These are phyloP conservation scores for Metschnikowia lochheadii DNA, from an alignment of 805 yeast species.

Conservation along the genomic window DNA sequence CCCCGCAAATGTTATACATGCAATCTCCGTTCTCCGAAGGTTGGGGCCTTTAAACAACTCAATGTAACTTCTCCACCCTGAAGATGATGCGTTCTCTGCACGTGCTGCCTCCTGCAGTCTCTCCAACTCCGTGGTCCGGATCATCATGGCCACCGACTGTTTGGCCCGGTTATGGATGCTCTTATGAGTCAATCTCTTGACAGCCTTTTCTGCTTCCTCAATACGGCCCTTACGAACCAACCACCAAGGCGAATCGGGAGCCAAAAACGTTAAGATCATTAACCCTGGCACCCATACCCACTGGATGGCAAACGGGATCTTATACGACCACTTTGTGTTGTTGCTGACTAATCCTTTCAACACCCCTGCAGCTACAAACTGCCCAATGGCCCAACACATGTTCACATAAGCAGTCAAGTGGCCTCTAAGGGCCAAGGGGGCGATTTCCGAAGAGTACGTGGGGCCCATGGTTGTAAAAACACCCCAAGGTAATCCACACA, in stretches of 20 bases:
- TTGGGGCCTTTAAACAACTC: conserved; percentile 6
- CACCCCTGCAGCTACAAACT: conserved; percentile 51
- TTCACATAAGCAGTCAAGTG: conserved; percentile 49
- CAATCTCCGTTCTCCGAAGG: conserved; percentile 9
- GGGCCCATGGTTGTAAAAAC: conserved; percentile 48
- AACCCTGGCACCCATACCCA: conserved; percentile 58
- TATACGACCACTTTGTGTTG: conserved; percentile 36
- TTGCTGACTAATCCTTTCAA: conserved; percentile 31
- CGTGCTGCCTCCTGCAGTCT: conserved; percentile 25
- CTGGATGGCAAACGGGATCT: conserved; percentile 55
- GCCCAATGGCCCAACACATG: conserved; percentile 55
- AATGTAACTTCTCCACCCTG: conserved; percentile 24
- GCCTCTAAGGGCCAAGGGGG: conserved; percentile 48
- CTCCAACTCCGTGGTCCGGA: conserved; percentile 31
- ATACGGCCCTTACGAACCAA: conserved; percentile 38
- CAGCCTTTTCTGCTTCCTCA: conserved; percentile 38
- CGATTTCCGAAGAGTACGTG: conserved; percentile 53
- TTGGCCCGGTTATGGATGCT: conserved; percentile 16
- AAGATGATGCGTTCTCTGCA: conserved; percentile 14
- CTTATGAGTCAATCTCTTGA: conserved; percentile 10
- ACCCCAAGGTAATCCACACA: conserved; percentile 53
- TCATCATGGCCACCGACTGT: conserved; percentile 20
- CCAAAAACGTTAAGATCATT: conserved; percentile 37
- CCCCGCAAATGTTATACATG: conserved; percentile 9
- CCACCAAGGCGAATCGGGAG: conserved; percentile 63